Base-by-base conservation (phyloP, 768 basidiomycete genomes). In the Amanita subjunquillea region DNA sequence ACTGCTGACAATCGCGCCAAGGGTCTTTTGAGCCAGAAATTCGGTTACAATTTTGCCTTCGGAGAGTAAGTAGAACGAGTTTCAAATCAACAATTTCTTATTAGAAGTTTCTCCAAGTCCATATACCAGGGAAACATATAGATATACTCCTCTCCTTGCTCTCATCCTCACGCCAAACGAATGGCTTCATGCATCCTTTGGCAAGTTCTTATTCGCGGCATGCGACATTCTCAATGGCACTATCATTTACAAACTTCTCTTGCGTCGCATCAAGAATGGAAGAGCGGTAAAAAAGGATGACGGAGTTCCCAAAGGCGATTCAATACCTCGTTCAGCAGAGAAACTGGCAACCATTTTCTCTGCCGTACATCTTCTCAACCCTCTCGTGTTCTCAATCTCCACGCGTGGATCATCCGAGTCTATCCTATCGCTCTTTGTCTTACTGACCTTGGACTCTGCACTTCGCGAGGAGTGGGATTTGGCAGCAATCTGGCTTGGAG, bases 361-460 rank as follows among this genome's bases (percentile, higher is more conserved):
- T 34, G 70, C 79, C 0, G 60, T 86, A 2, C 91, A 97, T 71
- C 82, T 98, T 2, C 75, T 98, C 54, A 97, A 94, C 68, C 96
- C 96, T 0, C 78, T 99, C 59, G 87, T 95, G 2, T 88, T 96
- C 66, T 86, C 92, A 57, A 97, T 99, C 60, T 96, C 94, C 6
- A 98, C 96, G 0, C 84, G 96, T 15, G 96, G 96, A 6, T 97
- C 92, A 15, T 94, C 95, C 3, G 96, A 99, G 66, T 82, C 91
- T 2, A 70, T 96, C 15, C 80, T 98, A 13, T 82, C 85, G 37
- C 72, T 87, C 1, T 73, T 94, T 53, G 87, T 97, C 37, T 74
- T 96, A 37, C 67, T 78, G 48, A 81, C 84, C 0, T 68, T 94
- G 25, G 79, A 78, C 62, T 73, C 68, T 29, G 79, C 82, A 2